Percentiles rank a stretch among this genome's conserved stretches.
phyloP scores from a whole-genome alignment of 148 eudicot genomes.

The Persicaria tinctoria region DNA sequence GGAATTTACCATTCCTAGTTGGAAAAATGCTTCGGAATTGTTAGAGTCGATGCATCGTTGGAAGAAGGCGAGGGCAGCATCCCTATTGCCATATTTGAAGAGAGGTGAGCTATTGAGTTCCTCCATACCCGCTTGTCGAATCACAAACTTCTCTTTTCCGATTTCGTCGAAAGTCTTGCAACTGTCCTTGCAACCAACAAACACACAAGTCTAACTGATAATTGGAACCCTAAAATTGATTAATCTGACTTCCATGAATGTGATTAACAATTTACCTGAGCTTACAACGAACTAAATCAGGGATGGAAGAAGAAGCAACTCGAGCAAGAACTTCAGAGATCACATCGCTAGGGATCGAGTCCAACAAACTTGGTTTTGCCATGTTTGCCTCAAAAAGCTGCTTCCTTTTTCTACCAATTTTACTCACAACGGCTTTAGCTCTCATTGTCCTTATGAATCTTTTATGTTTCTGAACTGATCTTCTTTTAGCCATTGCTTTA shows the following conservation, averaged over 20 bases:
- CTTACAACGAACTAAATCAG: background rate
- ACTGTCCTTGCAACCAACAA: background rate
- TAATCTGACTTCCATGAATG: too few species aligned
- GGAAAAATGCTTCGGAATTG: background rate
- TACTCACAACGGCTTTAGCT: background rate
- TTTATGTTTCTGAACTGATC: too few species aligned
- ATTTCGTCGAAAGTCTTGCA: background rate
- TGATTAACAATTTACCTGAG: background rate
- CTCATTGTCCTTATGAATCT: background rate
- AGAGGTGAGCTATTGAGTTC: background rate
- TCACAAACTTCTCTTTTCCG: background rate
- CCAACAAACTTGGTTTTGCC: background rate
- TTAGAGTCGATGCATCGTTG: background rate
- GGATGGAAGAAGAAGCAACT: conserved; percentile 1
- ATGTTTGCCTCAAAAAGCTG: background rate
- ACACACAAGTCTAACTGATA: too few species aligned
- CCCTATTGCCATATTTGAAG: background rate
- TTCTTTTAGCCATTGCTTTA: background rate
- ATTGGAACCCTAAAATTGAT: too few species aligned
- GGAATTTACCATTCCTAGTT: background rate
- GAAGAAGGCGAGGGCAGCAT: background rate
- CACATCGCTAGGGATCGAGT: background rate
- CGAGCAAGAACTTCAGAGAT: background rate
- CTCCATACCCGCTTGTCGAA: background rate
- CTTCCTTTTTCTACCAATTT: background rate